Conservation (phyloP, 2,329 filamentous ascomycete species). For the Fusarium sp. region DNA sequence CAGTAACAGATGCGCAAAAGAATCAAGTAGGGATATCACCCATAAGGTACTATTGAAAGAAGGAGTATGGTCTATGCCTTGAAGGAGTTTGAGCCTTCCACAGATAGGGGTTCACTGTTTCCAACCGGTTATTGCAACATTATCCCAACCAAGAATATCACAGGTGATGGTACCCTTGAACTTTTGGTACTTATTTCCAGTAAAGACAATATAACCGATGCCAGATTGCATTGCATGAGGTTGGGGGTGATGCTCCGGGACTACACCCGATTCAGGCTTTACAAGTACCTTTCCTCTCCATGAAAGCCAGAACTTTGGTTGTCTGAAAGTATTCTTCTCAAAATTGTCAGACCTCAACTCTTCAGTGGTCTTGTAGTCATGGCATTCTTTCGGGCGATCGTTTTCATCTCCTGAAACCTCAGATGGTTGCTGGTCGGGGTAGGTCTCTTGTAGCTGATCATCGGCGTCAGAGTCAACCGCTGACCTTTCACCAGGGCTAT, state of each 20-base stretch:
- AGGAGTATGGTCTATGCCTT: background rate
- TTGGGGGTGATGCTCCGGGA: too few relatives aligned
- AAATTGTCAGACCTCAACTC: background rate
- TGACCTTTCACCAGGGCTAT: background rate
- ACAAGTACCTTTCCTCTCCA: constrained; percentile 1
- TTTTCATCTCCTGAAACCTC: background rate
- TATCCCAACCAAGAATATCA: background rate
- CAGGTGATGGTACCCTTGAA: constrained; percentile 7
- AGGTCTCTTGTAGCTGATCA: background rate
- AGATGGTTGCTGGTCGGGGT: background rate
- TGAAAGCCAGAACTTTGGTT: constrained; percentile 24
- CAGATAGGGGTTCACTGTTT: background rate
- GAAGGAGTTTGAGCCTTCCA: background rate
- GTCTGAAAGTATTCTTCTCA: constrained; percentile 21
- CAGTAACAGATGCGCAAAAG: too few relatives aligned
- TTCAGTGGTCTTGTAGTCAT: background rate
- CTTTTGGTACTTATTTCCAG: constrained; percentile 2
- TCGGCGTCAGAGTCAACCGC: background rate
- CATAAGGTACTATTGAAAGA: background rate
- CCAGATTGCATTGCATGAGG: background rate
- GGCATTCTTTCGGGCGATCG: accelerated
- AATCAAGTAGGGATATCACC: too few relatives aligned
- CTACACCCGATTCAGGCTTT: too few relatives aligned
- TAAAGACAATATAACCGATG: constrained; percentile 12
- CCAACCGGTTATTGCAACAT: background rate